Base-by-base conservation (phyloP, 192 early-diverging fungal genomes). In the Backusella tarrabulga region DNA sequence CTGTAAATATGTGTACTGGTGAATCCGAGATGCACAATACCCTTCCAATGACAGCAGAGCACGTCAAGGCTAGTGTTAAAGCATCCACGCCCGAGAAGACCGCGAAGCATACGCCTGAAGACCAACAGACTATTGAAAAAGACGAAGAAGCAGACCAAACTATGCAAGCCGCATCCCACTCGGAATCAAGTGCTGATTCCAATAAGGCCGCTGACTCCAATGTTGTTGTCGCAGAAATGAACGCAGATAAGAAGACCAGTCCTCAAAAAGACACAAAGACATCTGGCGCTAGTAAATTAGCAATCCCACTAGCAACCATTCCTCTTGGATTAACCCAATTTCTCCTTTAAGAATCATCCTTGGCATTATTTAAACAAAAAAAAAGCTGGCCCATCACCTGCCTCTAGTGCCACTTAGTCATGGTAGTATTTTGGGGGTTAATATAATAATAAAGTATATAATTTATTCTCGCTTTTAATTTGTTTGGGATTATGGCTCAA, bases 1-100 rank as follows among this genome's bases (percentile, higher is more conserved):
- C 79, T 35, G 69, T 66, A 1, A 56, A 71, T 52, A 40, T 76
- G 56, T 80, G 79, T 72, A 26, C 76, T 19, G 75, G 63, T 21
- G 71, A 80, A 21, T 32, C 12, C 17, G 71, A 50, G 0, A 41
- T 44, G 12, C 71, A 72, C 14, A 0, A 68, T 68, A 68, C 14
- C 29, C 11, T 1, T 21, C 34, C 67, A 72, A 8, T 5, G 14
- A 2, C 17, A 50, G 9, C 26, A 8, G 29, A 50, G 2, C 9
- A 50, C 4, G 11, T 6, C 14, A n/a, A 29, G 0, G 12, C 21
- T 15, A 19, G 14, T 26, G 11, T 32, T 6, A 50, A 36, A 38
- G 3, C 35, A 9, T 4, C 9, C 15, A 34, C 1, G 3, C 67
- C 23, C 15, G 19, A 67, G 67, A 34, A 67, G 29, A 34, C 7